Conservation (phyloP, 257 asterid species). For the Knoxia roxburghii region DNA sequence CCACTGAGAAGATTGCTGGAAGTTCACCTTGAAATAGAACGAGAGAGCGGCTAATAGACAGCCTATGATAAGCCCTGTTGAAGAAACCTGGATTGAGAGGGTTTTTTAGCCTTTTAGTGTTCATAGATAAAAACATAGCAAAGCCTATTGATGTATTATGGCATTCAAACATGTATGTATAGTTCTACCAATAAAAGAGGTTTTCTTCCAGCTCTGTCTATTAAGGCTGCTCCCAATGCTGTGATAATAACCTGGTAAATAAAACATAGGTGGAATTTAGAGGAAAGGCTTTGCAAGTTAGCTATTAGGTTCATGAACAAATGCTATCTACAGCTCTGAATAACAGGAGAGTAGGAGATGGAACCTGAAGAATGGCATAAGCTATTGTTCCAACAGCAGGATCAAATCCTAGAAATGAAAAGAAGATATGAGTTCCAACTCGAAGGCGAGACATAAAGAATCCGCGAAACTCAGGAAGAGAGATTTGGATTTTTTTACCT, state of each 20-base stretch:
- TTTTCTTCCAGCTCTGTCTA: conserved; percentile 80
- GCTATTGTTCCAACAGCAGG: conserved; percentile 70
- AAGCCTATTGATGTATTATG: not conserved
- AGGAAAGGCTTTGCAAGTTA: not conserved
- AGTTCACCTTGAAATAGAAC: conserved; percentile 65
- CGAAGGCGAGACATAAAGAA: no score
- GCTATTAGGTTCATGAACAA: not conserved
- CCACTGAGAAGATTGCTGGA: not conserved
- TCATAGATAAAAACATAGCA: not conserved
- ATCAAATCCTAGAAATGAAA: conserved; percentile 59
- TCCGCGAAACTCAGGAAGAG: not conserved
- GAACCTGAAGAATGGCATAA: conserved; percentile 81
- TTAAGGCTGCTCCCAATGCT: conserved; percentile 60
- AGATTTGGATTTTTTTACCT: conserved; percentile 36
- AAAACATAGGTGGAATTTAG: not conserved
- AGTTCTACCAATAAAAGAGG: conserved; percentile 73
- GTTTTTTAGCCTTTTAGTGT: not conserved
- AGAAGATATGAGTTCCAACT: not conserved
- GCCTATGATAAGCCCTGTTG: conserved; percentile 68
- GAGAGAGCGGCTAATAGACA: conserved; percentile 68
- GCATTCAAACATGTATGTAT: conserved; percentile 1
- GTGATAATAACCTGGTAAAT: conserved; percentile 61
- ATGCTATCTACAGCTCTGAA: not conserved
- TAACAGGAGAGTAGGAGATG: conserved; percentile 14
- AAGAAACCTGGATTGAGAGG: conserved; percentile 56